Evolutionary conservation across 2,329 filamentous ascomycete species (phyloP).

Genomic region (Monascus ruber): DNA sequence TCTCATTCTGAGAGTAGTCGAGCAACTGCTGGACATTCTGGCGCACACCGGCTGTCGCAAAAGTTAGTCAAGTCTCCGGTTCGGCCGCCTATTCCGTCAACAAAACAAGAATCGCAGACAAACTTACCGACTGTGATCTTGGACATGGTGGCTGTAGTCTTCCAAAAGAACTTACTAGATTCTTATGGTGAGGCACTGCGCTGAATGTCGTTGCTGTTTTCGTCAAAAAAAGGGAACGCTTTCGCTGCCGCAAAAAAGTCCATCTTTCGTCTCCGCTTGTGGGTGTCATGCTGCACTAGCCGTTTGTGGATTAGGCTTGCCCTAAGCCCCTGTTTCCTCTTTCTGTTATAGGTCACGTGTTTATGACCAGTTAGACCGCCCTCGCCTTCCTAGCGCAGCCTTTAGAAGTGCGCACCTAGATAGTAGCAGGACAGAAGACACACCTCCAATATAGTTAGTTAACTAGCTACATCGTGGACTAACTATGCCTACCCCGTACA

Average conservation of each 20-base stretch:
- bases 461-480: no score
- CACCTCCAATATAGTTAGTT: no score
- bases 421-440: no score
- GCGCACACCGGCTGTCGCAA: constrained; percentile 69
- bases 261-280: constrained; percentile 26
- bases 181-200: constrained; percentile 64
- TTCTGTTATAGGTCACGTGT: no score
- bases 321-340: constrained; percentile 8
- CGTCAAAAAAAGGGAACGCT: constrained; percentile 13
- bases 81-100: neutral
- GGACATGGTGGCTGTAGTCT: constrained; percentile 59
- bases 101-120: neutral
- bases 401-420: no score
- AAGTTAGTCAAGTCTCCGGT: constrained; percentile 1
- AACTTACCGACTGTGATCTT: constrained; percentile 47
- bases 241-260: constrained; percentile 13
- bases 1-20: constrained; percentile 87
- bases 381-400: no score
- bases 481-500: no score
- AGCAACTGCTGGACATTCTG: constrained; percentile 87
- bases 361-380: no score
- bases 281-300: constrained; percentile 20
- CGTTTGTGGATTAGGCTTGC: constrained; percentile 9
- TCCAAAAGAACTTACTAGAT: constrained; percentile 58
- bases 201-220: constrained; percentile 21